A percentile compares a stretch with the other conserved stretches of the same genome.
Conservation (phyloP, 169 alveolate genomes). For the Plasmodium berghei region DNA sequence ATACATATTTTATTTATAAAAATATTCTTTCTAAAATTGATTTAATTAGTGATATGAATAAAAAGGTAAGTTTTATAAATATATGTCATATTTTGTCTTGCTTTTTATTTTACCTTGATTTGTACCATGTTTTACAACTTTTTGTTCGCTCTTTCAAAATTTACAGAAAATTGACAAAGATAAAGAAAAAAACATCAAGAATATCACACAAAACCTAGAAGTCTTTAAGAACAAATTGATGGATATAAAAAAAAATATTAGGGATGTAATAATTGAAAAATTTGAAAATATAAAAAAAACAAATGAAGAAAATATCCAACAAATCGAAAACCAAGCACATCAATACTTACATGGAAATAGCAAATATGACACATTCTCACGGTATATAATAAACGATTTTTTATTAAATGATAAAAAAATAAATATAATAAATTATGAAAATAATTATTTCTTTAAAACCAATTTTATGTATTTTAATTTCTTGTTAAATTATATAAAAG, state of each 20-base stretch:
- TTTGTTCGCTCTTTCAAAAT: neutral
- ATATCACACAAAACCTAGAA: conserved; percentile 27
- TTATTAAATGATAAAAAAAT: conserved; percentile 49
- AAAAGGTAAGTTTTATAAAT: conserved; percentile 21
- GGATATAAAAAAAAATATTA: conserved; percentile 18
- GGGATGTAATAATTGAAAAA: conserved; percentile 18
- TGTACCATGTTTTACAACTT: neutral
- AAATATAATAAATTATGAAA: conserved; percentile 51
- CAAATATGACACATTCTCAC: conserved; percentile 44
- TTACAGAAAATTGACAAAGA: conserved; percentile 50
- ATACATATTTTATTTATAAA: conserved; percentile 38
- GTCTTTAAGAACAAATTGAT: conserved; percentile 17
- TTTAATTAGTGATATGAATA: conserved; percentile 41
- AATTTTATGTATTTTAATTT: conserved; percentile 52
- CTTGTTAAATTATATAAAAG: conserved; percentile 38
- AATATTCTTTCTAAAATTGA: conserved; percentile 54
- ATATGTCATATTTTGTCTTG: too few species aligned
- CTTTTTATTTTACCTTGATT: neutral
- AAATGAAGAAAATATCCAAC: conserved; percentile 10
- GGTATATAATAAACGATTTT: conserved; percentile 61
- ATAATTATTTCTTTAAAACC: conserved; percentile 39
- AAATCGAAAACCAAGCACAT: conserved; percentile 6
- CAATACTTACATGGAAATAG: conserved; percentile 27
- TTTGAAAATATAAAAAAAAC: conserved; percentile 9
- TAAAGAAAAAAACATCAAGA: conserved; percentile 12